These are phyloP conservation scores for Lepidopterella palustris DNA, from an alignment of 495 filamentous ascomycete species.

Conservation along the genomic window DNA sequence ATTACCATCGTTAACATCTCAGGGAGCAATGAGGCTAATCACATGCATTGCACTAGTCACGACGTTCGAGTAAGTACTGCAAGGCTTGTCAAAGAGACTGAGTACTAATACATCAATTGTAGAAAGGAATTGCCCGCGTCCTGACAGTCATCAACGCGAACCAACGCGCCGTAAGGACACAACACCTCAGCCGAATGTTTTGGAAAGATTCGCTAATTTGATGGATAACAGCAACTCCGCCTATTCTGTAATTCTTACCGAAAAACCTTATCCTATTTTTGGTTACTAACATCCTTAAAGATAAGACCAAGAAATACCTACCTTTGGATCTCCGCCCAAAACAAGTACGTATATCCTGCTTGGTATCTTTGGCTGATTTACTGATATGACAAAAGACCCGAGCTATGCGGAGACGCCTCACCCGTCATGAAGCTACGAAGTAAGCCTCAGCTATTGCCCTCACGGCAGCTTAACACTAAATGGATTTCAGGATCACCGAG, in stretches of 20 bases:
- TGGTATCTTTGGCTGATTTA: too few relatives aligned
- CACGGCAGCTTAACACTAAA: too few relatives aligned
- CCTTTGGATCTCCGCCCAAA: constrained; percentile 83
- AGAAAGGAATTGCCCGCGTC: constrained; percentile 98
- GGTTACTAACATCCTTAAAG: too few relatives aligned
- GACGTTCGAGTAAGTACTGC: too few relatives aligned
- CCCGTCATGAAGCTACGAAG: constrained; percentile 86
- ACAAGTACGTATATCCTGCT: constrained; percentile 8
- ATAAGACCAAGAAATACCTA: constrained; percentile 98
- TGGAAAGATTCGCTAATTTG: too few relatives aligned
- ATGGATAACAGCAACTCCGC: too few relatives aligned
- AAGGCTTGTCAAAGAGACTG: too few relatives aligned
- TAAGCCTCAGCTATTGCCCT: too few relatives aligned
- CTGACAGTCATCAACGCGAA: constrained; percentile 99
- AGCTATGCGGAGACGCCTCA: constrained; percentile 86
- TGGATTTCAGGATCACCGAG: constrained; percentile 70
- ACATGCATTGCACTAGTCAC: constrained; percentile 55
- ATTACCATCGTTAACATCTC: not conserved
- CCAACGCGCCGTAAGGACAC: constrained; percentile 87
- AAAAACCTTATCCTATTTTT: too few relatives aligned
- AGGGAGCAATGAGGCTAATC: not conserved
- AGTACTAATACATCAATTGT: too few relatives aligned
- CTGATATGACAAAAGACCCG: constrained; percentile 98
- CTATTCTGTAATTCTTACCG: too few relatives aligned
- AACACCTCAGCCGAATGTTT: too few relatives aligned